A percentile compares a stretch with the other conserved stretches of the same genome.
Evolutionary conservation across 371 early-diverging fungal species (phyloP).

Genomic region (Racocetra persica): DNA sequence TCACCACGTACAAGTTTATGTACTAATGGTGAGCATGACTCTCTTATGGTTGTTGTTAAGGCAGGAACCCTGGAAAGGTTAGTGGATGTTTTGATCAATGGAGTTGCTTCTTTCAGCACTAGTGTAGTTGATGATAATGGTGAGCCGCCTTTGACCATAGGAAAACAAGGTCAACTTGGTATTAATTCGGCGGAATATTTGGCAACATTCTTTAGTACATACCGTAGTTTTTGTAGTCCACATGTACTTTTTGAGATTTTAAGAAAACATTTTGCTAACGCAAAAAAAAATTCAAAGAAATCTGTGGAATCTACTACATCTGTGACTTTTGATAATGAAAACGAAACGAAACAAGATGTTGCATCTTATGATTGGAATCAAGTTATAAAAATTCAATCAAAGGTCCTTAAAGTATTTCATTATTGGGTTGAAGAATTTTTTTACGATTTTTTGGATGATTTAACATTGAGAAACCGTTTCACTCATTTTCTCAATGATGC

Average conservation of each 20-base stretch:
- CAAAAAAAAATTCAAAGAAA: slow-evolving; percentile 40
- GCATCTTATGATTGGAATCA: slow-evolving; percentile 52
- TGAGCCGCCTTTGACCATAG: slow-evolving; percentile 47
- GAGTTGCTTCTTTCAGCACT: slow-evolving; percentile 55
- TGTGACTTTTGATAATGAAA: not conserved
- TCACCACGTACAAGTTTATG: not conserved
- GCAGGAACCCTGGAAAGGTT: slow-evolving; percentile 62
- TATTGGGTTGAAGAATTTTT: slow-evolving; percentile 72
- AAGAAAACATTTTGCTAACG: slow-evolving; percentile 55
- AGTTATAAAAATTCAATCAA: slow-evolving; percentile 54
- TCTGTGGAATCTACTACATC: not conserved
- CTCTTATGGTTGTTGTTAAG: slow-evolving; percentile 53
- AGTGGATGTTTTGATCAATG: slow-evolving; percentile 61
- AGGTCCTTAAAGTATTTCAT: slow-evolving; percentile 63
- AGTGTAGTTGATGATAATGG: slow-evolving; percentile 58
- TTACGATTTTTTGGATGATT: slow-evolving; percentile 73
- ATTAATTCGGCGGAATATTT: slow-evolving; percentile 61
- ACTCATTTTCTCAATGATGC: slow-evolving; percentile 42
- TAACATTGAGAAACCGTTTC: slow-evolving; percentile 48
- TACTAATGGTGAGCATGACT: slow-evolving; percentile 11
- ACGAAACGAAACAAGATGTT: slow-evolving; percentile 14
- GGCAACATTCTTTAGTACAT: slow-evolving; percentile 63
- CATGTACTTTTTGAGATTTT: slow-evolving; percentile 60
- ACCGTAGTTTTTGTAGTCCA: slow-evolving; percentile 61
- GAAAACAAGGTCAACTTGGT: slow-evolving; percentile 45